Percentiles rank a stretch among this genome's conserved stretches.
These are phyloP conservation scores for Phascolomyces articulosus DNA, from an alignment of 371 early-diverging fungal species.

Conservation along the genomic window DNA sequence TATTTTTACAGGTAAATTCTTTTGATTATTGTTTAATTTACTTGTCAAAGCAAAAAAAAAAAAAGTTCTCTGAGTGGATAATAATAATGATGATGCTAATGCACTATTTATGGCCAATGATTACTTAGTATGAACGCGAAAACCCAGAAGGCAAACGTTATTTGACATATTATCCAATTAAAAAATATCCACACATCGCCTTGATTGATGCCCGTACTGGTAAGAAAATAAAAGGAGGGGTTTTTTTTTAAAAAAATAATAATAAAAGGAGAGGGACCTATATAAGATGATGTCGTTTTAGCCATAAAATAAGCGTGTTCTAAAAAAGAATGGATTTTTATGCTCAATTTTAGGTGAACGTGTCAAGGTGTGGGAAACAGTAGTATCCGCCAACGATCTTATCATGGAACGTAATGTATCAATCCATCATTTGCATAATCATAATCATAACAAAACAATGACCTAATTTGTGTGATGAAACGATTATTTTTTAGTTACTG, in stretches of 20 bases:
- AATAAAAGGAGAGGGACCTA: too few relatives aligned
- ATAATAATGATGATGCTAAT: too few relatives aligned
- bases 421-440: neutral
- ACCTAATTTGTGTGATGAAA: neutral
- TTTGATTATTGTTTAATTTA: neutral
- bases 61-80: too few relatives aligned
- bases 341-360: constrained; percentile 67
- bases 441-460: neutral
- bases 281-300: too few relatives aligned
- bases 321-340: too few relatives aligned
- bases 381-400: constrained; percentile 62
- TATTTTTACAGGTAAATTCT: constrained; percentile 75
- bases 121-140: constrained; percentile 66
- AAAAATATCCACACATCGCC: constrained; percentile 80
- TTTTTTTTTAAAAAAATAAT: too few relatives aligned
- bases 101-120: too few relatives aligned
- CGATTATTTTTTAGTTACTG: constrained; percentile 34
- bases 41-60: too few relatives aligned
- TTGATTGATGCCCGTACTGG: constrained; percentile 92
- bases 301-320: too few relatives aligned
- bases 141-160: constrained; percentile 78
- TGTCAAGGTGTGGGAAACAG: constrained; percentile 66
- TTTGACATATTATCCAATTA: constrained; percentile 71
- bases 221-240: constrained; percentile 44
- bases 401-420: constrained; percentile 53